These are phyloP conservation scores for Helicocarpus griseus DNA, from an alignment of 2,329 filamentous ascomycete genomes.

Conservation along the genomic window DNA sequence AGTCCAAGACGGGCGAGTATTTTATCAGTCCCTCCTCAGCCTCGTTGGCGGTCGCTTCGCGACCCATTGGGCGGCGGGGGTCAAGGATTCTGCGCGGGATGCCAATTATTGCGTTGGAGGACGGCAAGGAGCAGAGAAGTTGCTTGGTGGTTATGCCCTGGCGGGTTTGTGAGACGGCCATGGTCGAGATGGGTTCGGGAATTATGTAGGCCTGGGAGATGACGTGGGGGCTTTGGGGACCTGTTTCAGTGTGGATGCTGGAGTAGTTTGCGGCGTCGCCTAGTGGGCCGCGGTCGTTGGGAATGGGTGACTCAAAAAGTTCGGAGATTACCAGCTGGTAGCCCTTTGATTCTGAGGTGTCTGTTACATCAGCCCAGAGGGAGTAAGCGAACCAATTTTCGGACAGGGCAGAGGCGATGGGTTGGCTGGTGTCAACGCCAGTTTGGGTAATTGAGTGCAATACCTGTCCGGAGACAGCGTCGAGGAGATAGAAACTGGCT, in stretches of 20 bases:
- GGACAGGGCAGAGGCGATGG: slow-evolving; percentile 67
- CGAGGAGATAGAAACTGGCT: slow-evolving; percentile 68
- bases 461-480: slow-evolving; percentile 74
- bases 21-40: slow-evolving; percentile 70
- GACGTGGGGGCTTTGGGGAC: slow-evolving; percentile 58
- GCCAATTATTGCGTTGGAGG: slow-evolving; percentile 63
- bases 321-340: slow-evolving; percentile 81
- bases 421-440: slow-evolving; percentile 63
- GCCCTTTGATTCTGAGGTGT: slow-evolving; percentile 54
- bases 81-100: slow-evolving; percentile 74
- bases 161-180: slow-evolving; percentile 77
- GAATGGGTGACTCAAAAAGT: slow-evolving; percentile 73
- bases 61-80: slow-evolving; percentile 73
- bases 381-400: slow-evolving; percentile 96
- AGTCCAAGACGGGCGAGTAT: slow-evolving; percentile 68
- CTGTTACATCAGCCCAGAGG: slow-evolving; percentile 50
- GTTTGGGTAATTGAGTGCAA: slow-evolving; percentile 61
- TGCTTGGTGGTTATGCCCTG: slow-evolving; percentile 85
- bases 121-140: slow-evolving; percentile 67
- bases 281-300: slow-evolving; percentile 77
- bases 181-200: slow-evolving; percentile 63
- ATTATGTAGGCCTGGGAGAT: slow-evolving; percentile 74
- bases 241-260: slow-evolving; percentile 56
- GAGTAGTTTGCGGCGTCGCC: slow-evolving; percentile 64
- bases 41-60: slow-evolving; percentile 72